Conservation (phyloP, 371 early-diverging fungal genomes). For the Saksenaea vasiformis region DNA sequence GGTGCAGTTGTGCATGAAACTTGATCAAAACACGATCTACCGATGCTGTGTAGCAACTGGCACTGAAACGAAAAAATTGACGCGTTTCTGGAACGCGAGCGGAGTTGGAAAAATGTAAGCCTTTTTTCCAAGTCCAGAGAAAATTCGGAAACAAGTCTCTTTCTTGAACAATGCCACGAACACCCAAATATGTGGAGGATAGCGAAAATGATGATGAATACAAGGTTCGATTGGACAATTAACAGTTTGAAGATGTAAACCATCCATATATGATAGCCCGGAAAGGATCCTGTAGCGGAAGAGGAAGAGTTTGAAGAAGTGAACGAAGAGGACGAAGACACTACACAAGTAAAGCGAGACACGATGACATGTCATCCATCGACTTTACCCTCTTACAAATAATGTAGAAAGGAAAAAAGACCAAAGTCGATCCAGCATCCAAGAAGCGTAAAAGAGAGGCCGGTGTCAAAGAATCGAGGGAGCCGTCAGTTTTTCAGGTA, state of each 20-base stretch:
- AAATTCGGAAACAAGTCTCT: background rate
- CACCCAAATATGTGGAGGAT: background rate
- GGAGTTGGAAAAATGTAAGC: background rate
- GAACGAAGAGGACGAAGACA: background rate
- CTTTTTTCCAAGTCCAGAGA: background rate
- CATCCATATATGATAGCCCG: background rate
- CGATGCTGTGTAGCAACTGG: no score
- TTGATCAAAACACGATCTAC: no score
- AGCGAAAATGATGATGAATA: conserved; percentile 3
- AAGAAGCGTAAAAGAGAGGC: background rate
- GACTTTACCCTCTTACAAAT: background rate
- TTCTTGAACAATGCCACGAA: background rate
- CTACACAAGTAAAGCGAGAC: background rate
- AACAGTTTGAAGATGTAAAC: background rate
- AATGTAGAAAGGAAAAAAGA: background rate
- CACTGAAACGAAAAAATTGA: no score
- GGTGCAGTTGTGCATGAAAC: no score
- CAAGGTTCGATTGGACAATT: background rate
- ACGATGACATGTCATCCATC: background rate
- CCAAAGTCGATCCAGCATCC: background rate
- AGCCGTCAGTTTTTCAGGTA: background rate
- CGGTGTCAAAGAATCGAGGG: background rate
- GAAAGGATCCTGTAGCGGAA: background rate
- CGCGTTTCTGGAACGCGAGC: background rate
- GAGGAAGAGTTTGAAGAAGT: background rate